Percentiles rank a stretch among this genome's conserved stretches.
Conservation (phyloP, 495 filamentous ascomycete genomes). For the Podospora sp. region DNA sequence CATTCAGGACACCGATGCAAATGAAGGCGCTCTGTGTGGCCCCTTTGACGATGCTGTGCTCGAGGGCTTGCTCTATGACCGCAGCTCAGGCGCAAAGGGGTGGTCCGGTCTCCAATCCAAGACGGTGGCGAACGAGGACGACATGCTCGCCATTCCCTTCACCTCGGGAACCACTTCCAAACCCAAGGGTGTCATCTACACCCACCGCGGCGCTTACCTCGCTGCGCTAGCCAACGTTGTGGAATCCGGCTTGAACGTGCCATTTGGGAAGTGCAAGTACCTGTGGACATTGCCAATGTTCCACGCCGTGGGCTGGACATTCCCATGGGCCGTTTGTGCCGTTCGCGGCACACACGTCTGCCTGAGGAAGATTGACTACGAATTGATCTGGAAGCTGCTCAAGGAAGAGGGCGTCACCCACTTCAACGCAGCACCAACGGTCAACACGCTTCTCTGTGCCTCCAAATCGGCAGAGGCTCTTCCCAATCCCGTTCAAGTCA, state of each 20-base stretch:
- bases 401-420: slow-evolving; percentile 86
- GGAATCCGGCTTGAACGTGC: slow-evolving; percentile 79
- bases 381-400: slow-evolving; percentile 84
- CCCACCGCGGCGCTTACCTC: slow-evolving; percentile 83
- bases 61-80: slow-evolving; percentile 76
- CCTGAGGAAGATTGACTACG: slow-evolving; percentile 92
- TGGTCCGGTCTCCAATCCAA: slow-evolving; percentile 78
- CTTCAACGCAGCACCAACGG: slow-evolving; percentile 94
- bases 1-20: slow-evolving; percentile 69
- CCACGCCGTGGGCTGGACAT: slow-evolving; percentile 90
- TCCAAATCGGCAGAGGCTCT: slow-evolving; percentile 69
- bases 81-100: slow-evolving; percentile 60
- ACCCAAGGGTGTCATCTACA: slow-evolving; percentile 94
- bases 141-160: slow-evolving; percentile 75
- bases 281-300: slow-evolving; percentile 97
- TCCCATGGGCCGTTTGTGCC: slow-evolving; percentile 87
- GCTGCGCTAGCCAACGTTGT: slow-evolving; percentile 83
- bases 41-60: slow-evolving; percentile 83
- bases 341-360: slow-evolving; percentile 94
- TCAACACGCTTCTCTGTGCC: slow-evolving; percentile 90
- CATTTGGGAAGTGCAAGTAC: slow-evolving; percentile 71
- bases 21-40: slow-evolving; percentile 70
- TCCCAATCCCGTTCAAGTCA: slow-evolving; percentile 75
- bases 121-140: slow-evolving; percentile 68
- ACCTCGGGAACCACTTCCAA: slow-evolving; percentile 90